A percentile compares a stretch with the other conserved stretches of the same genome.
phyloP scores from a whole-genome alignment of 257 asterid genomes.

The Cynanchum wilfordii region DNA sequence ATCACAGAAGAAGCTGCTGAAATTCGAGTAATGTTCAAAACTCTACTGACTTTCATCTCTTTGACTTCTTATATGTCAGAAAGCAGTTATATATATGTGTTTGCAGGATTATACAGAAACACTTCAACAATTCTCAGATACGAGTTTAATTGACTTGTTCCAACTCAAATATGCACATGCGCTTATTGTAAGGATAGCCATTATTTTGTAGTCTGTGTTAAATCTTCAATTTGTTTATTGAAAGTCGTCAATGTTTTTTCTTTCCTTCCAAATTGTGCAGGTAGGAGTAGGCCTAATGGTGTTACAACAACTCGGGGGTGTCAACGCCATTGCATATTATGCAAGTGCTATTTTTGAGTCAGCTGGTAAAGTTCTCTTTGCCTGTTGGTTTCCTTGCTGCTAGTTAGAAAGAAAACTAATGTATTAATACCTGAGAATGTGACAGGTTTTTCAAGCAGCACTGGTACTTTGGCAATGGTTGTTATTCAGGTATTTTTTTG shows the following conservation, averaged over 20 bases:
- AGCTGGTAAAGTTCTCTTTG: slow-evolving; percentile 44
- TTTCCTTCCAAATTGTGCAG: slow-evolving; percentile 31
- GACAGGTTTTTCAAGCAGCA: slow-evolving; percentile 63
- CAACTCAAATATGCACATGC: slow-evolving; percentile 71
- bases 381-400: slow-evolving; percentile 2
- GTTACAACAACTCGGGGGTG: slow-evolving; percentile 85
- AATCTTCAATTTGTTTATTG: slow-evolving; percentile 1
- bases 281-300: slow-evolving; percentile 95
- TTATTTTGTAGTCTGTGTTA: not conserved
- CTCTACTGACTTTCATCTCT: not conserved
- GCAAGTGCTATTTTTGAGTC: slow-evolving; percentile 82
- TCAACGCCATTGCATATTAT: slow-evolving; percentile 78
- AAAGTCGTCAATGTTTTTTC: not conserved
- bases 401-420: not conserved
- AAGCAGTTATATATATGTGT: not conserved
- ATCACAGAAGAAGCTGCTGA: slow-evolving; percentile 66
- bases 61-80: not conserved
- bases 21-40: slow-evolving; percentile 41
- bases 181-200: slow-evolving; percentile 43
- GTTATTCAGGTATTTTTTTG: slow-evolving; percentile 51
- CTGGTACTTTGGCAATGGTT: slow-evolving; percentile 82
- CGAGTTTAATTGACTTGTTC: slow-evolving; percentile 63
- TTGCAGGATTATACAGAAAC: slow-evolving; percentile 63
- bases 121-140: slow-evolving; percentile 41
- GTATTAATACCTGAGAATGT: slow-evolving; percentile 13